These are phyloP conservation scores for Alternaria viburni DNA, from an alignment of 2,329 filamentous ascomycete species.

Conservation along the genomic window DNA sequence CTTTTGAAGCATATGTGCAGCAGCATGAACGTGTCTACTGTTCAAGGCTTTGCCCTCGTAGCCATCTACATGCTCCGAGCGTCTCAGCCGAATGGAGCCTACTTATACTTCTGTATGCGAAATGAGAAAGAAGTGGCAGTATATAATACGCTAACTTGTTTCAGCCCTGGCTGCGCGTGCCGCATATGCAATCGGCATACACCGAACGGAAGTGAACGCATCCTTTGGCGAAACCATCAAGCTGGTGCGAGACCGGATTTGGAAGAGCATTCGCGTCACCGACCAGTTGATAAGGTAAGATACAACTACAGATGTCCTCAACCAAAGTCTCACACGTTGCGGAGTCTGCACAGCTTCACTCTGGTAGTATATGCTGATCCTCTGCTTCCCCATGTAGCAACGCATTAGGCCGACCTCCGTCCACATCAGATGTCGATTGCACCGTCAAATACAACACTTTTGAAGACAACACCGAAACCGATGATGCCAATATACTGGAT, in stretches of 20 bases:
- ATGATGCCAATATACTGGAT: slow-evolving; percentile 37
- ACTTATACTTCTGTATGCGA: slow-evolving; percentile 55
- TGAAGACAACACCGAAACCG: slow-evolving; percentile 12
- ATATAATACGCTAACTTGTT: neutral
- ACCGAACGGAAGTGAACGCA: slow-evolving; percentile 59
- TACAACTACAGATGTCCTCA: neutral
- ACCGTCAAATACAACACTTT: slow-evolving; percentile 49
- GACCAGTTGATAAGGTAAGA: slow-evolving; percentile 54
- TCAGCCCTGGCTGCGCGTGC: slow-evolving; percentile 56
- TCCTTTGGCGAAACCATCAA: slow-evolving; percentile 54
- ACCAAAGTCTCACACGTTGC: neutral
- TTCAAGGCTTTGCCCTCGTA: slow-evolving; percentile 60
- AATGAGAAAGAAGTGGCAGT: no score
- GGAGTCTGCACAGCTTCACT: neutral
- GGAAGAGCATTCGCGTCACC: slow-evolving; percentile 60
- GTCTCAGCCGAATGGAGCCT: slow-evolving; percentile 60
- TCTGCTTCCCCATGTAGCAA: slow-evolving; percentile 43
- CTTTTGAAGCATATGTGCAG: slow-evolving; percentile 56
- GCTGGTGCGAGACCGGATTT: slow-evolving; percentile 56
- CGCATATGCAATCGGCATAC: slow-evolving; percentile 60
- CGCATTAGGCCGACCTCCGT: slow-evolving; percentile 59
- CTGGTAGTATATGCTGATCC: neutral
- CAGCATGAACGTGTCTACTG: slow-evolving; percentile 58
- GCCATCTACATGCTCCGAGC: slow-evolving; percentile 60
- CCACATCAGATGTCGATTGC: slow-evolving; percentile 60